Percentiles rank a stretch among this genome's conserved stretches.
Conservation (phyloP, 2,329 filamentous ascomycete genomes). For the Alternaria dauci region DNA sequence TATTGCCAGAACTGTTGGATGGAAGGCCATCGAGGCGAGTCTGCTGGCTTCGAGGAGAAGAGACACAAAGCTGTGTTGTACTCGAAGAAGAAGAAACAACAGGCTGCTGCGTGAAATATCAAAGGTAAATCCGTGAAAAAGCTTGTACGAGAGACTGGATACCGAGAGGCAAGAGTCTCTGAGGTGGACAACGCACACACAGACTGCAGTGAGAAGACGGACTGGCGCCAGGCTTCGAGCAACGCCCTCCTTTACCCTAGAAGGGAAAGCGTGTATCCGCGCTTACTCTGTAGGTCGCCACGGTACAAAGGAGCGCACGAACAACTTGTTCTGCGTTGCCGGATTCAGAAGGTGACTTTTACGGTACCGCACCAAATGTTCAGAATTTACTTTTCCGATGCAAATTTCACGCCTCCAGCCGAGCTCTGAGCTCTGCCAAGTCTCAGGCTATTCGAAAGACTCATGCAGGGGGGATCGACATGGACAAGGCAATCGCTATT, state of each 20-base stretch:
- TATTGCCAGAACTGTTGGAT: conserved; percentile 83
- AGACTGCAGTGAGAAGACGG: neutral
- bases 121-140: neutral
- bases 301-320: neutral
- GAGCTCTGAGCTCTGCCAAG: neutral
- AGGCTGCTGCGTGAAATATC: conserved; percentile 18
- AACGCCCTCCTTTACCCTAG: neutral
- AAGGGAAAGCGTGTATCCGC: neutral
- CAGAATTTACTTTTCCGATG: neutral
- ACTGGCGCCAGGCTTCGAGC: neutral
- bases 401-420: neutral
- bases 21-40: conserved; percentile 77
- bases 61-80: conserved; percentile 73
- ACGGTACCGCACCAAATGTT: neutral
- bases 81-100: conserved; percentile 33
- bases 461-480: neutral
- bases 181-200: neutral
- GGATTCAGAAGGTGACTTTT: neutral
- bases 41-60: conserved; percentile 74
- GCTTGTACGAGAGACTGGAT: neutral
- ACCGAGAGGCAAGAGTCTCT: neutral
- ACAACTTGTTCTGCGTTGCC: neutral
- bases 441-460: neutral
- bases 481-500: neutral
- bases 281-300: neutral